A percentile compares a stretch with the other conserved stretches of the same genome.
These are phyloP conservation scores for Euptelea pleiosperma DNA, from an alignment of 164 flowering plant species.

Conservation along the genomic window DNA sequence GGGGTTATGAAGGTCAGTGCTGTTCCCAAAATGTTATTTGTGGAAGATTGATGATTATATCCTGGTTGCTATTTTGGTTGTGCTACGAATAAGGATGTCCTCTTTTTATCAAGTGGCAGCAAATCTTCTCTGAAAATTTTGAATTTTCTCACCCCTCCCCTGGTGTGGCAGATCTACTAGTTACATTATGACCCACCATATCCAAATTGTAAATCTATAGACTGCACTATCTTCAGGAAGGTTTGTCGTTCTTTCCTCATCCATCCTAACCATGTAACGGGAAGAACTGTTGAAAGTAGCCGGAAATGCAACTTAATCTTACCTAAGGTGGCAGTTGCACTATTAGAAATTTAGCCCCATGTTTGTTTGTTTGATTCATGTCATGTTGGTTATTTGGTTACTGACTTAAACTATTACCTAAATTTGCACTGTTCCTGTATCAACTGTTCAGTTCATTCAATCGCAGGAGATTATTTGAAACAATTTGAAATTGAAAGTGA, in stretches of 20 bases:
- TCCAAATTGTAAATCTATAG: too few relatives aligned
- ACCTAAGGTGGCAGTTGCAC: neutral
- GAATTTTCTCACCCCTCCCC: too few relatives aligned
- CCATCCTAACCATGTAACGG: neutral
- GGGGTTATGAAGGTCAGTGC: too few relatives aligned
- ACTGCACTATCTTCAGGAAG: neutral
- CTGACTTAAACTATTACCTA: neutral
- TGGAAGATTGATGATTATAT: too few relatives aligned
- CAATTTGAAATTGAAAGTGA: constrained; percentile 21
- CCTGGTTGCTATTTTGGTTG: too few relatives aligned
- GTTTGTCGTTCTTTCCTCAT: neutral
- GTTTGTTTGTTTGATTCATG: neutral
- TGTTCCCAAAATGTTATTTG: too few relatives aligned
- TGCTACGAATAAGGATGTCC: too few relatives aligned
- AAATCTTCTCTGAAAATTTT: too few relatives aligned
- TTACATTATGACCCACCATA: neutral
- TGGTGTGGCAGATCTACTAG: neutral
- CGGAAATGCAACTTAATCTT: too few relatives aligned
- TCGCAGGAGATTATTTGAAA: constrained; percentile 23
- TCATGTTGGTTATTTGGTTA: neutral
- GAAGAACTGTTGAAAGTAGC: too few relatives aligned
- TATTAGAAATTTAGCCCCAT: neutral
- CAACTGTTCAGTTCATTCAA: constrained; percentile 19
- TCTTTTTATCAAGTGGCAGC: too few relatives aligned
- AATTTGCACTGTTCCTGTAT: constrained; percentile 7